Evolutionary conservation across 1,284 basidiomycete genomes (phyloP), one percentile per base, ranked within the genome.

Genomic region (Blastosporella zonata): DNA sequence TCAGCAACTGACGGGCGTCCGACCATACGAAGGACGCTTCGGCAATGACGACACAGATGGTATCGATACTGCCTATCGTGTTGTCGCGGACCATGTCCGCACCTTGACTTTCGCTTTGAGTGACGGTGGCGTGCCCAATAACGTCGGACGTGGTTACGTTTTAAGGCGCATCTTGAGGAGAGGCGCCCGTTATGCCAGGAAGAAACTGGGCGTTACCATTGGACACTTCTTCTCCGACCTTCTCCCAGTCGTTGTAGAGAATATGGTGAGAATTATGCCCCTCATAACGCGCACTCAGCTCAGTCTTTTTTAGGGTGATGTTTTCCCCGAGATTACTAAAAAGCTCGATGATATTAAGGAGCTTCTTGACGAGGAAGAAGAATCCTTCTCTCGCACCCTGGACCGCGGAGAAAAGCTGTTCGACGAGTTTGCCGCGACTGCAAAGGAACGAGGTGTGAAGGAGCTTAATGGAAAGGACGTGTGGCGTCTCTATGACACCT

Each of bases 401-500:
- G 95, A 97, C 70, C 87, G 97, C 37, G 97, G 96, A 33, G 96
- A 99, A 74, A 94, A 89, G 63, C 78, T 99, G 6, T 99, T 99
- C 67, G 94, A 96, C 58, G 85, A 91, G 62, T 98, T 93, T 67
- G 90, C 91, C 21, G 67, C 74, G 21, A 78, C 80, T 44, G 85
- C 94, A 7, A 77, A 77, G 55, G 78, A 86, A 40, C 74, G 78
- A 38, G 84, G 84, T 10, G 62, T 72, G 7, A 88, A 77, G 47
- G 79, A 84, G 56, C 81, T 99, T 37, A 84, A 78, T 55, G 96
- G 96, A 13, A 87, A 87, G 61, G 96, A 99, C 62, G 92, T 97
- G 22, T 99, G 96, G 96, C 81, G 92, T 25, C 72, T 99, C 46
- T 99, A 99, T 67, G 97, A 99, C 67, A 99, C 97, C 0, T 99